Evolutionary conservation across 768 basidiomycete species (phyloP), one percentile per base, ranked within the genome.

Genomic region (Fomitopsis pulvina): DNA sequence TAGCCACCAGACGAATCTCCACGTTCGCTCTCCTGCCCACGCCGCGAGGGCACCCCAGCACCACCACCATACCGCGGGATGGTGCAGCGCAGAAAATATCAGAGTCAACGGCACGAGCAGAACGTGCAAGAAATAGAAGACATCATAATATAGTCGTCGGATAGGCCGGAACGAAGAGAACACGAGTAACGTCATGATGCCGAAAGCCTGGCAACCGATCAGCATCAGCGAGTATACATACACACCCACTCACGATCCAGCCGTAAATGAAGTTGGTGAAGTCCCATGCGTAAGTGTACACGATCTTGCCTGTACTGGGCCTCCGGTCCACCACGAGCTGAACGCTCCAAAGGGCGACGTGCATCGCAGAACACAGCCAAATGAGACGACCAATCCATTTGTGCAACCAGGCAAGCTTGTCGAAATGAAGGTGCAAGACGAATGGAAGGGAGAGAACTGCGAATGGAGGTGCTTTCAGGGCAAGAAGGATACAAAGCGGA

Each of bases 351-450:
- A 83, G 66, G 2, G 66, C 70, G 27, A 83, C 79, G 62, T 91
- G 87, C 2, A 79, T 55, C 2, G 75, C 63, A 6, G 77, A 75
- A 47, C 85, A 62, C 41, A 80, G 61, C 80, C 84, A 91, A 20
- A 88, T 73, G 38, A 89, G 66, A 46, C 86, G 71, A 1, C 83
- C 88, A 3, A 77, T 68, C 81, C 86, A 86, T 24, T 78, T 76
- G 63, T 90, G 88, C 6, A 88, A 67, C 66, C 79, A 73, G 4
- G 79, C 74, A 9, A 89, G 76, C 61, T 87, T 87, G 71, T 91
- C 87, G 58, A 84, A 85, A 57, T 80, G 76, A n/a, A 87, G 56
- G 48, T 85, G 80, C 34, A 76, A 75, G 50, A 79, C 68, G 54
- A 76, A 77, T 0, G 80, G 74, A 47, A 82, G 64, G 42, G 88